Percentiles rank a stretch among this genome's conserved stretches.
These are phyloP conservation scores for Dictyostelium firmibasis DNA, from an alignment of 78 protist genomes.

Conservation along the genomic window DNA sequence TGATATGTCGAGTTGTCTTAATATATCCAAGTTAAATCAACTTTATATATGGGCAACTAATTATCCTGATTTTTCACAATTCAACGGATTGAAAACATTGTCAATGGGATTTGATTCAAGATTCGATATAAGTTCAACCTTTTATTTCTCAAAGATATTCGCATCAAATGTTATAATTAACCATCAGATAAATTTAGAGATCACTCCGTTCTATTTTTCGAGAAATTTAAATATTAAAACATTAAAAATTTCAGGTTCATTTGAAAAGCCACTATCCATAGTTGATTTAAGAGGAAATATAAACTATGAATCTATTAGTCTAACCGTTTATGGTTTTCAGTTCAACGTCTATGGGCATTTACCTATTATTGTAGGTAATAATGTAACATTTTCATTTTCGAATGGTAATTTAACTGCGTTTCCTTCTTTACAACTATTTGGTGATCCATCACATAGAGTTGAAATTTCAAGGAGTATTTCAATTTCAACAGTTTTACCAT, in stretches of 20 bases:
- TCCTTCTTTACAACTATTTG: not conserved
- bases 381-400: not conserved
- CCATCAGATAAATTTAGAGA: not conserved
- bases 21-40: not conserved
- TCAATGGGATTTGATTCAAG: not conserved
- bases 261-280: not conserved
- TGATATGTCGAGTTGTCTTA: not conserved
- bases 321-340: not conserved
- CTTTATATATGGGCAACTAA: not conserved
- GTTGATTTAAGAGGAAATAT: not conserved
- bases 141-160: not conserved
- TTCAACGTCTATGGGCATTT: not conserved
- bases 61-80: not conserved
- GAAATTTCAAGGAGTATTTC: not conserved
- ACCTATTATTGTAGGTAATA: not conserved
- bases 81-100: not conserved
- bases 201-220: not conserved
- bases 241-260: not conserved
- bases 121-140: not conserved
- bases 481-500: not conserved
- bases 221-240: not conserved
- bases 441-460: not conserved
- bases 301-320: not conserved
- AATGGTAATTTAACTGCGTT: not conserved
- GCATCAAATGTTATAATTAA: not conserved